Evolutionary conservation across 2,329 filamentous ascomycete species (phyloP).

Genomic region (Trichoderma sp.): DNA sequence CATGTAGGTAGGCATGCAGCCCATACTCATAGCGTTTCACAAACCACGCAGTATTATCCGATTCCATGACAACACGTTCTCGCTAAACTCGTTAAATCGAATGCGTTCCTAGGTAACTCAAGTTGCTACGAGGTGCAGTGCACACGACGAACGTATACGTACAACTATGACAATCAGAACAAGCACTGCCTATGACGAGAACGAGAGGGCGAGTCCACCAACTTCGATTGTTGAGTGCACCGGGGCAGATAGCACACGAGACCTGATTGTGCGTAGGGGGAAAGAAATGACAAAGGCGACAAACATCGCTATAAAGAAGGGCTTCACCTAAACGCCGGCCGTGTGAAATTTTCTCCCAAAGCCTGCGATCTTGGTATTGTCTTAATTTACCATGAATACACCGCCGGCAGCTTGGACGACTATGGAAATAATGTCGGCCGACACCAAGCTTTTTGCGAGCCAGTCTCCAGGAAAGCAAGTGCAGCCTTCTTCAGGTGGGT

Average conservation of each 20-base stretch:
- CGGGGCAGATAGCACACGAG: slow-evolving; percentile 26
- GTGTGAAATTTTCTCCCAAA: slow-evolving; percentile 45
- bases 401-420: slow-evolving; percentile 47
- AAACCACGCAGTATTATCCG: neutral
- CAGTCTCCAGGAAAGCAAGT: slow-evolving; percentile 39
- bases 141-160: slow-evolving; percentile 26
- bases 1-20: too few relatives aligned
- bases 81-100: slow-evolving; percentile 58
- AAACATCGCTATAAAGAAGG: slow-evolving; percentile 44
- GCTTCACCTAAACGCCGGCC: slow-evolving; percentile 42
- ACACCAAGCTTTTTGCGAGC: slow-evolving; percentile 50
- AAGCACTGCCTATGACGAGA: slow-evolving; percentile 37
- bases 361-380: slow-evolving; percentile 33
- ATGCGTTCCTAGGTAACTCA: slow-evolving; percentile 53
- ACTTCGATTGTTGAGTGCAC: slow-evolving; percentile 27
- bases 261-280: slow-evolving; percentile 37
- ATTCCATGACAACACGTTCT: slow-evolving; percentile 40
- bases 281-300: slow-evolving; percentile 40
- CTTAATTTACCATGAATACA: slow-evolving; percentile 37
- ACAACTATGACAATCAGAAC: slow-evolving; percentile 42
- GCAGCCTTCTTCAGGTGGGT: slow-evolving; percentile 43
- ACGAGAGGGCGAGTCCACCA: slow-evolving; percentile 39
- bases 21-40: too few relatives aligned
- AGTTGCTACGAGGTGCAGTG: neutral
- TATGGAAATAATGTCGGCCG: slow-evolving; percentile 51